phyloP scores from a whole-genome alignment of 345 rosid genomes.

The Gossypium stocksii region DNA sequence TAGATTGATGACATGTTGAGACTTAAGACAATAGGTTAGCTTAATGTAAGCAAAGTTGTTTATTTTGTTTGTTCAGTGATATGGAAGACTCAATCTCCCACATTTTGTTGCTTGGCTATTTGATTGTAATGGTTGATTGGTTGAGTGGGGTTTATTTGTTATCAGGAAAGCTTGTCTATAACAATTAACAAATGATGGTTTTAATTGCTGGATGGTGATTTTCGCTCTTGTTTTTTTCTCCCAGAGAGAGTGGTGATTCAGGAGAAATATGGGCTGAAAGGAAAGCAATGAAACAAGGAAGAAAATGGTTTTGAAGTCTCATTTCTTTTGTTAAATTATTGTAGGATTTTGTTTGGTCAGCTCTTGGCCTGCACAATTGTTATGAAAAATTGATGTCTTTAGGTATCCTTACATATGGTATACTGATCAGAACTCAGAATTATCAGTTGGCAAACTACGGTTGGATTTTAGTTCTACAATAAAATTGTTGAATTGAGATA shows the following conservation, averaged over 20 bases:
- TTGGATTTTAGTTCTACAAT: constrained; percentile 1
- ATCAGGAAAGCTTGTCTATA: too few species aligned
- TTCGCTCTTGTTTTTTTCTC: background rate
- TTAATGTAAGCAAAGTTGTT: background rate
- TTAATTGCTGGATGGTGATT: background rate
- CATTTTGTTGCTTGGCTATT: background rate
- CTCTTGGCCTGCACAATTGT: background rate
- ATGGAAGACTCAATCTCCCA: background rate
- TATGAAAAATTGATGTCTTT: background rate
- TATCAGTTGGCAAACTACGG: background rate
- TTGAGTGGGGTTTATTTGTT: background rate
- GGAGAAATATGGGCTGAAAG: background rate
- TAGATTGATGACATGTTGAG: background rate
- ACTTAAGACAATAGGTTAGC: background rate
- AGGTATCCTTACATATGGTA: background rate
- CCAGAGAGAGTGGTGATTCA: background rate
- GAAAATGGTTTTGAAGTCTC: background rate
- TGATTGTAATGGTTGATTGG: background rate
- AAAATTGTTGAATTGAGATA: background rate
- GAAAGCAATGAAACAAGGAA: background rate
- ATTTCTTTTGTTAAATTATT: background rate
- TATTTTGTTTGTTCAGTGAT: background rate
- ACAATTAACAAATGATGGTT: background rate
- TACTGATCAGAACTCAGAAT: background rate
- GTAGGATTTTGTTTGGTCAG: background rate